phyloP scores from a whole-genome alignment of 2,329 filamentous ascomycete genomes.

The Alternaria sp. region DNA sequence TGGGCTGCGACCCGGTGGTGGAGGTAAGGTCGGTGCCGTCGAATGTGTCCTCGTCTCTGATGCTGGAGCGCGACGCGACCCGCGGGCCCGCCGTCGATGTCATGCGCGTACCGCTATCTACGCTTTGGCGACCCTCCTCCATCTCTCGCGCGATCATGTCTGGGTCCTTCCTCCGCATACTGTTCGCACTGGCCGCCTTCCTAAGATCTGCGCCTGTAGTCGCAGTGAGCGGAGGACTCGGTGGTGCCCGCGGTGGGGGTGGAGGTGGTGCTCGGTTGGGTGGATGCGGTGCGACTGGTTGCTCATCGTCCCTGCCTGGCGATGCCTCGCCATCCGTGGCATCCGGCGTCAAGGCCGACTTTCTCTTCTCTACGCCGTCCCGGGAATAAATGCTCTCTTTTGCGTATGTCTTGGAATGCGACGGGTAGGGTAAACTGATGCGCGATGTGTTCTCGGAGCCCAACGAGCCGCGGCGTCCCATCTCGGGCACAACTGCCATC shows the following conservation, averaged over 20 bases:
- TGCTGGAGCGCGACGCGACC: conserved; percentile 54
- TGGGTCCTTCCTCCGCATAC: conserved; percentile 53
- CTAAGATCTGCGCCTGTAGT: conserved; percentile 53
- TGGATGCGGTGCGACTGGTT: conserved; percentile 19
- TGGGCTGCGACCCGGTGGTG: conserved; percentile 53
- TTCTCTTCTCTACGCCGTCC: conserved; percentile 48
- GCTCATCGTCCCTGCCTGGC: conserved; percentile 36
- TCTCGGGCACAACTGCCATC: conserved; percentile 57
- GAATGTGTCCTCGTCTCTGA: conserved; percentile 51
- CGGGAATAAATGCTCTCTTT: conserved; percentile 79
- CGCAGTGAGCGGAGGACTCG: conserved; percentile 59
- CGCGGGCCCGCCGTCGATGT: conserved; percentile 49
- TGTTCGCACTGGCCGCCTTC: conserved; percentile 56
- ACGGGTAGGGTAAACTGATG: conserved; percentile 72
- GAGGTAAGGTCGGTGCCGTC: conserved; percentile 56
- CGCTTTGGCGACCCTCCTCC: conserved; percentile 53
- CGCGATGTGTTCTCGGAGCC: conserved; percentile 50
- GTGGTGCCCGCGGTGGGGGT: conserved; percentile 50
- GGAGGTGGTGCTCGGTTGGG: conserved; percentile 32
- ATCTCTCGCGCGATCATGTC: conserved; percentile 49
- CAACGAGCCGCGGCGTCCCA: conserved; percentile 54
- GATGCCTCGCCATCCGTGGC: conserved; percentile 53
- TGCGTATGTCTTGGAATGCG: conserved; percentile 89
- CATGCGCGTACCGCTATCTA: conserved; percentile 52
- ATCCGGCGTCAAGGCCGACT: conserved; percentile 51